Evolutionary conservation across 1,284 basidiomycete species (phyloP).

Genomic region (Moniliella sp.): DNA sequence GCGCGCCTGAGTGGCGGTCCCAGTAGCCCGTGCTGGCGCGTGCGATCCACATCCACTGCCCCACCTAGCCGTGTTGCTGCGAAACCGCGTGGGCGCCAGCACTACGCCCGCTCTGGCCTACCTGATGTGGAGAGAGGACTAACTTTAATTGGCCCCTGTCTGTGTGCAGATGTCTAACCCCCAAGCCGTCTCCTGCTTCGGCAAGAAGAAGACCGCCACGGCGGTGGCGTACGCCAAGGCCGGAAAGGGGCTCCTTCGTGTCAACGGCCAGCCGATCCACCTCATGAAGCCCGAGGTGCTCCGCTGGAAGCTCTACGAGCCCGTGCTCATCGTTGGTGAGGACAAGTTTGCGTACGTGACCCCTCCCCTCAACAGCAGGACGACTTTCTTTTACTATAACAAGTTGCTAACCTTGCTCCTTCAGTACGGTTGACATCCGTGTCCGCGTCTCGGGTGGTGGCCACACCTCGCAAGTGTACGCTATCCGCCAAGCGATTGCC

Average conservation of each 20-base stretch:
- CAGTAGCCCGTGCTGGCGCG: no score
- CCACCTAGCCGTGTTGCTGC: no score
- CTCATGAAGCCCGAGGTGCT: slow-evolving; percentile 73
- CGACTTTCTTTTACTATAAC: no score
- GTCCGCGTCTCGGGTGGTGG: slow-evolving; percentile 97
- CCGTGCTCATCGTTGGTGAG: slow-evolving; percentile 32
- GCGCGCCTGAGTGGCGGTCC: no score
- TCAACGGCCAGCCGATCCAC: slow-evolving; percentile 88
- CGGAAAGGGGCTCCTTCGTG: slow-evolving; percentile 86
- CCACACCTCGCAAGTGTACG: slow-evolving; percentile 96
- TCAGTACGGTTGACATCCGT: slow-evolving; percentile 59
- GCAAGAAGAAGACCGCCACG: slow-evolving; percentile 36
- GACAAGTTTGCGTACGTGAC: slow-evolving; percentile 33
- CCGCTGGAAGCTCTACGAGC: slow-evolving; percentile 92
- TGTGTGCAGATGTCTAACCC: no score
- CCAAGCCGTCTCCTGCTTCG: slow-evolving; percentile 32
- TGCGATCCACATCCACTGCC: no score
- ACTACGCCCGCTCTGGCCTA: no score
- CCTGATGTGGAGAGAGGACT: no score
- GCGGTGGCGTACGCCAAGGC: slow-evolving; percentile 39
- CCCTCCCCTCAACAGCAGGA: no score
- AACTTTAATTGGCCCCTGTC: no score
- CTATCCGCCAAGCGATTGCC: slow-evolving; percentile 93
- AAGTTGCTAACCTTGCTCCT: neutral
- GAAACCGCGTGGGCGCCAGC: no score